A percentile compares a stretch with the other conserved stretches of the same genome.
Evolutionary conservation across 768 basidiomycete species (phyloP).

Genomic region (Amanita polypyramis): DNA sequence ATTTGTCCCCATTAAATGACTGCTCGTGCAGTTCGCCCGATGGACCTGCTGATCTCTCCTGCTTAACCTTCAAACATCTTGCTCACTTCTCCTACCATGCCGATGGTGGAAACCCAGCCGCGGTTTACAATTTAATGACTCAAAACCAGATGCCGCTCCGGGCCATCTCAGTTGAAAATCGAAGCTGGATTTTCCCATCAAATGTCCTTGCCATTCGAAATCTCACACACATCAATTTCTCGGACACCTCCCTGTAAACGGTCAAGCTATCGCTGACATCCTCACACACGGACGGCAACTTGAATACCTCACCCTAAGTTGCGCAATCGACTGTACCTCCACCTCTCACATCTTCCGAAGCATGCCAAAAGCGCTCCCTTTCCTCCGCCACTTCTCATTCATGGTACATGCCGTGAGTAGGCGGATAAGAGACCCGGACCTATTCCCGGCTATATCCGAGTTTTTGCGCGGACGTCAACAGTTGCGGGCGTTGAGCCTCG

Average conservation of each 20-base stretch:
- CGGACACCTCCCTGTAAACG: slow-evolving; percentile 40
- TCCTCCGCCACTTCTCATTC: slow-evolving; percentile 57
- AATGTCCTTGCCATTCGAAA: slow-evolving; percentile 47
- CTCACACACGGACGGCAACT: slow-evolving; percentile 52
- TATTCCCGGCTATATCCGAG: slow-evolving; percentile 60
- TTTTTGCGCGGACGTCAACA: slow-evolving; percentile 48
- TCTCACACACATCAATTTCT: slow-evolving; percentile 54
- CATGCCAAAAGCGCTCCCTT: slow-evolving; percentile 34
- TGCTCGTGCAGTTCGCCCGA: slow-evolving; percentile 27
- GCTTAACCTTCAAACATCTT: slow-evolving; percentile 43
- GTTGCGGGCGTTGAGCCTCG: slow-evolving; percentile 43
- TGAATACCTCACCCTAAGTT: slow-evolving; percentile 47
- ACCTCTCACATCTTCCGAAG: slow-evolving; percentile 41
- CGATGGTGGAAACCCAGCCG: slow-evolving; percentile 26
- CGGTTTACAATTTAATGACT: slow-evolving; percentile 35
- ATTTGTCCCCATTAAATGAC: not conserved
- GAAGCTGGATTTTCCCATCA: slow-evolving; percentile 46
- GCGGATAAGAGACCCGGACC: slow-evolving; percentile 41
- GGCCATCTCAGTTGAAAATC: slow-evolving; percentile 43
- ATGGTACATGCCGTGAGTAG: slow-evolving; percentile 32
- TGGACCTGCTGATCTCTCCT: slow-evolving; percentile 31
- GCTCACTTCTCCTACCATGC: slow-evolving; percentile 48
- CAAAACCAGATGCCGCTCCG: slow-evolving; percentile 45
- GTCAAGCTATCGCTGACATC: slow-evolving; percentile 47
- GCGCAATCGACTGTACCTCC: slow-evolving; percentile 39